phyloP scores from a whole-genome alignment of 2,329 filamentous ascomycete genomes.

The Escovopsis weberi region DNA sequence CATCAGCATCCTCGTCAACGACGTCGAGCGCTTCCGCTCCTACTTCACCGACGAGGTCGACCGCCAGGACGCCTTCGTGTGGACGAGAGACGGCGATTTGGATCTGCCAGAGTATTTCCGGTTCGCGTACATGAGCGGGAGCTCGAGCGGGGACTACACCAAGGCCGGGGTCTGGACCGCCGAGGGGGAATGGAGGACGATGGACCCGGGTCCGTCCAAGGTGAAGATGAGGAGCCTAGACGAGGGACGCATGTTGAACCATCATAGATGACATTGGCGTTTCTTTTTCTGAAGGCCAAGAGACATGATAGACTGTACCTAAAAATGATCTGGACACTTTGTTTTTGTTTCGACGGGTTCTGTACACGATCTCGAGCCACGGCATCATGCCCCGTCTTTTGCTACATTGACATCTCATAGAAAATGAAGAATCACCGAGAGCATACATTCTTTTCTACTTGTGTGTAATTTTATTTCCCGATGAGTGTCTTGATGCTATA shows the following conservation, averaged over 20 bases:
- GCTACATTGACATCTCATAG: no score
- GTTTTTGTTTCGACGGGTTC: no score
- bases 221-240: slow-evolving; percentile 18
- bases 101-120: slow-evolving; percentile 57
- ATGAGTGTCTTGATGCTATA: no score
- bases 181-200: slow-evolving; percentile 50
- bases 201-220: slow-evolving; percentile 46
- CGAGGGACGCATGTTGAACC: slow-evolving; percentile 5
- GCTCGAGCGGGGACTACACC: slow-evolving; percentile 53
- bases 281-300: background rate
- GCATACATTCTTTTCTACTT: no score
- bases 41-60: slow-evolving; percentile 45
- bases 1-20: slow-evolving; percentile 68
- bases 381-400: no score
- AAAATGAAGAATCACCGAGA: no score
- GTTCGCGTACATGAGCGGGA: slow-evolving; percentile 60
- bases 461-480: no score
- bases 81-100: slow-evolving; percentile 34
- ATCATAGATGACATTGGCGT: slow-evolving; percentile 7
- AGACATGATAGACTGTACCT: no score
- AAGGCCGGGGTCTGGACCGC: slow-evolving; percentile 57
- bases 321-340: no score
- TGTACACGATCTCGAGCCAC: no score
- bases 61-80: slow-evolving; percentile 35
- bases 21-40: slow-evolving; percentile 65